Percentiles rank a stretch among this genome's conserved stretches.
These are phyloP conservation scores for Vickermania spadyakhi DNA, from an alignment of 208 protist species.

Conservation along the genomic window DNA sequence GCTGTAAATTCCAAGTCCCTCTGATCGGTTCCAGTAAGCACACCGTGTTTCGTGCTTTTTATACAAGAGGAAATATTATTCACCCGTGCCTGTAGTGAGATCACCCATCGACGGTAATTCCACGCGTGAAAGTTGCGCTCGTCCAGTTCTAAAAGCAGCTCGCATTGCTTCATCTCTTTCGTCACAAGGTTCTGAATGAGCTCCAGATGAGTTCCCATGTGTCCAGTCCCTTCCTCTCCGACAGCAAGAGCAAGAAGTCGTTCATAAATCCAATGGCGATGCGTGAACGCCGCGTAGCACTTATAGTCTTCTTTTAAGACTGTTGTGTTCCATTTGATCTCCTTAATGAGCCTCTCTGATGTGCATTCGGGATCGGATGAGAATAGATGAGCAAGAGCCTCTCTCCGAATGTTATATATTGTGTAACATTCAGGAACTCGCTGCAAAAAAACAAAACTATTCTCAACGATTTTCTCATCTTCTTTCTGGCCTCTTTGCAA, in stretches of 20 bases:
- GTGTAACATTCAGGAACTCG: conserved; percentile 76
- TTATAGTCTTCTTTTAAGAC: conserved; percentile 75
- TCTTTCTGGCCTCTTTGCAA: conserved; percentile 14
- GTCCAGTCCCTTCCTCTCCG: neutral
- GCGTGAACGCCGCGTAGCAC: conserved; percentile 80
- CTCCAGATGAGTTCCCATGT: conserved; percentile 2
- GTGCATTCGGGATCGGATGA: neutral
- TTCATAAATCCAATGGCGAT: conserved; percentile 73
- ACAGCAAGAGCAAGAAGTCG: conserved; percentile 13
- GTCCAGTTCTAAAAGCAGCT: conserved; percentile 62
- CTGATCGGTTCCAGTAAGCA: conserved; percentile 32
- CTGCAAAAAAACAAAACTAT: conserved; percentile 31
- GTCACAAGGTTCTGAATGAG: conserved; percentile 19
- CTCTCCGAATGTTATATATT: conserved; percentile 71
- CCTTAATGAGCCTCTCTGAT: conserved; percentile 21
- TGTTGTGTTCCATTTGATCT: conserved; percentile 52
- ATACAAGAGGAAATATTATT: neutral
- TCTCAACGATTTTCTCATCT: conserved; percentile 18
- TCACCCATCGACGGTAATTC: conserved; percentile 73
- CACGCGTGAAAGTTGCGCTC: conserved; percentile 90
- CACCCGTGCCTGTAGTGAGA: neutral
- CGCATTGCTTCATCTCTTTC: conserved; percentile 59
- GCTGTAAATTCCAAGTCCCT: conserved; percentile 79
- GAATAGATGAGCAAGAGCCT: conserved; percentile 12
- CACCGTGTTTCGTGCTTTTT: neutral